Evolutionary conservation across 805 yeast genomes (phyloP).

Genomic region (Myxozyma geophila): DNA sequence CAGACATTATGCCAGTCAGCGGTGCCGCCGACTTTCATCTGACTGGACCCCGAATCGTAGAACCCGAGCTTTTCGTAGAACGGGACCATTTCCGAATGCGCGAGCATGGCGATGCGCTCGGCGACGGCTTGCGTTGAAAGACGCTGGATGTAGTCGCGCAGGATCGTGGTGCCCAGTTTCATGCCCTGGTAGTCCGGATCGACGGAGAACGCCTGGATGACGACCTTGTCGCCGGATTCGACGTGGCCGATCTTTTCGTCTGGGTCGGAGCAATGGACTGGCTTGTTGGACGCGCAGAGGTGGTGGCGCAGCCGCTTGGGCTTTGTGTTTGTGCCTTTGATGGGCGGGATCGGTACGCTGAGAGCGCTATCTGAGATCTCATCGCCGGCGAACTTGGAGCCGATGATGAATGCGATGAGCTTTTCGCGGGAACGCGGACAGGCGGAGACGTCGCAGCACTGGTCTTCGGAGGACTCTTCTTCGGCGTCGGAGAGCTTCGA

Average conservation of each 20-base stretch:
- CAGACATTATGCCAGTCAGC: constrained; percentile 64
- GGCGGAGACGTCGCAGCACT: constrained; percentile 31
- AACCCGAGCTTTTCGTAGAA: constrained; percentile 87
- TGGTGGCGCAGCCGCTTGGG: constrained; percentile 3
- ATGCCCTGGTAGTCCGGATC: constrained; percentile 76
- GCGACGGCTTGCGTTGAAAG: constrained; percentile 86
- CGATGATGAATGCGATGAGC: constrained; percentile 27
- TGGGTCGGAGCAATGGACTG: constrained; percentile 26
- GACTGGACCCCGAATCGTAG: constrained; percentile 64
- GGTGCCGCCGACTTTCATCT: constrained; percentile 60
- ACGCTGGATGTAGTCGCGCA: constrained; percentile 90
- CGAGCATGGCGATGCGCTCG: constrained; percentile 66
- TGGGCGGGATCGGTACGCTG: constrained; percentile 55
- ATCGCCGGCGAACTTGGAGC: constrained; percentile 59
- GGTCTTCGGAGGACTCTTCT: constrained; percentile 36
- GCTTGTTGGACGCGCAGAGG: constrained; percentile 10
- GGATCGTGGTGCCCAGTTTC: constrained; percentile 78
- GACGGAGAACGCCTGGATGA: constrained; percentile 80
- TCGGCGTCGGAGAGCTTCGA: constrained; percentile 6
- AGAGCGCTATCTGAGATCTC: constrained; percentile 68
- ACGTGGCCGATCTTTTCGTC: constrained; percentile 60
- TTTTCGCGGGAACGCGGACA: constrained; percentile 33
- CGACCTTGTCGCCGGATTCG: constrained; percentile 74
- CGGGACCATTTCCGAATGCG: constrained; percentile 67
- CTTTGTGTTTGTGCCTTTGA: not conserved